A percentile compares a stretch with the other conserved stretches of the same genome.
Conservation (phyloP, 75 land plant species). For the Isoetes taiwanensis region DNA sequence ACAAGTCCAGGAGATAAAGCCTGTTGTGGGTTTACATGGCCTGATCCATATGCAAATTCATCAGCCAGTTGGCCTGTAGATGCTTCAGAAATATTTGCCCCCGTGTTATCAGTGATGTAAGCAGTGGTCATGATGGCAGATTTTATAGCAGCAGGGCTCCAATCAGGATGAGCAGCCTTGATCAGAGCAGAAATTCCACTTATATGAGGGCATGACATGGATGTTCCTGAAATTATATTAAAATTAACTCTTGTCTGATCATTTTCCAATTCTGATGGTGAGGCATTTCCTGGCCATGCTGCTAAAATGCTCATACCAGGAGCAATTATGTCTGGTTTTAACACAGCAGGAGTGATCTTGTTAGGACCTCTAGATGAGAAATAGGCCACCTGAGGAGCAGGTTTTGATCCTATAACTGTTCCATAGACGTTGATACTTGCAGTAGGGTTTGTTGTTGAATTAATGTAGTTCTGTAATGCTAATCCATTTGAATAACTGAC, state of each 20-base stretch:
- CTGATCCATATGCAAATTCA: constrained; percentile 45
- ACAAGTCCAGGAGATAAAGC: constrained; percentile 60
- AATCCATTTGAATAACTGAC: too few relatives aligned
- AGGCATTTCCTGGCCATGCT: constrained; percentile 28
- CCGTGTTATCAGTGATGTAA: constrained; percentile 34
- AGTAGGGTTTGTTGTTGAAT: too few relatives aligned
- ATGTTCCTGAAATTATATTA: constrained; percentile 80
- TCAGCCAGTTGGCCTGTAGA: constrained; percentile 21
- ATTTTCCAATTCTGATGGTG: background rate
- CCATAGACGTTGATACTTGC: too few relatives aligned
- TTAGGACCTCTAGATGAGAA: background rate
- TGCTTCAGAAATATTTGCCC: constrained; percentile 18
- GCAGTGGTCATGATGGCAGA: too few relatives aligned
- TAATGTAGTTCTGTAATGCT: too few relatives aligned
- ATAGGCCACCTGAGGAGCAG: background rate
- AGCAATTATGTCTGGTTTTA: background rate
- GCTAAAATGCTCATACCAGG: too few relatives aligned
- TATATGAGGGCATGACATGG: constrained; percentile 93
- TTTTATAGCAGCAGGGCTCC: too few relatives aligned
- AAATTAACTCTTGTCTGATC: constrained; percentile 28
- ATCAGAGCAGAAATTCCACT: too few relatives aligned
- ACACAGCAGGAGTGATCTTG: background rate
- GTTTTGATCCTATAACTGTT: background rate
- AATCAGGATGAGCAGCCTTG: too few relatives aligned
- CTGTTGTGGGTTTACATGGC: constrained; percentile 38